Evolutionary conservation across 192 early-diverging fungal species (phyloP), one percentile per base, ranked within the genome.

Genomic region (Rhizoclosmatium sp.): DNA sequence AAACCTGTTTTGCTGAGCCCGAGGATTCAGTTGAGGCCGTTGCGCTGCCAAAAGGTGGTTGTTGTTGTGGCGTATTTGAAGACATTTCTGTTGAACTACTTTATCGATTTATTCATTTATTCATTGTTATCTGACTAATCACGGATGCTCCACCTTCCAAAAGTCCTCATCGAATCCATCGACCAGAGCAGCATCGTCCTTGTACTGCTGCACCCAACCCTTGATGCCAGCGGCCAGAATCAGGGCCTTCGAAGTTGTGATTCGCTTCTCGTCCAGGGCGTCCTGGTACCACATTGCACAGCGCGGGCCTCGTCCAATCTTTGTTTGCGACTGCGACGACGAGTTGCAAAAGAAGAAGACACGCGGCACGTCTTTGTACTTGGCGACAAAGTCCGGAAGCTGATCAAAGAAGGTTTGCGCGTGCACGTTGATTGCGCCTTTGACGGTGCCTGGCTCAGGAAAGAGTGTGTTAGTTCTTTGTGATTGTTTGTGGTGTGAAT

Each of bases 1-100:
- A 92, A 3, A 65, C 42, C 67, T 84, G 83, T 59, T 81, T 81
- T 3, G 78, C 61, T 2, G 44, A 44, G 14, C 75, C 65, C 12
- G 65, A 71, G 4, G 69, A 21, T 47, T 71, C 69, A 23, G 54
- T 58, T 4, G 69, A 48, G 10, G 69, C 47, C 4, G 69, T 10
- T 7, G 69, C 51, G 46, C 16, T 23, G 47, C 69, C 69, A 47
- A 54, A 49, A n/a, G 69, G 69, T 31, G 69, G 48, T 10, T 58
- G 69, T 31, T 0, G 31, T 31, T 31, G 31, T 31, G 31, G 31
- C 31, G 31, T 31, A 31, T 31, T 31, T 31, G 31, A 31, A 31
- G 31, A 31, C 31, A 31, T 31, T 31, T 31, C 31, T 31, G 31
- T 31, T 31, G 31, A 0, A 31, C 31, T 31, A 31, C 31, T 31